These are phyloP conservation scores for Kokia cookei DNA, from an alignment of 441 rosid species.

Conservation along the genomic window DNA sequence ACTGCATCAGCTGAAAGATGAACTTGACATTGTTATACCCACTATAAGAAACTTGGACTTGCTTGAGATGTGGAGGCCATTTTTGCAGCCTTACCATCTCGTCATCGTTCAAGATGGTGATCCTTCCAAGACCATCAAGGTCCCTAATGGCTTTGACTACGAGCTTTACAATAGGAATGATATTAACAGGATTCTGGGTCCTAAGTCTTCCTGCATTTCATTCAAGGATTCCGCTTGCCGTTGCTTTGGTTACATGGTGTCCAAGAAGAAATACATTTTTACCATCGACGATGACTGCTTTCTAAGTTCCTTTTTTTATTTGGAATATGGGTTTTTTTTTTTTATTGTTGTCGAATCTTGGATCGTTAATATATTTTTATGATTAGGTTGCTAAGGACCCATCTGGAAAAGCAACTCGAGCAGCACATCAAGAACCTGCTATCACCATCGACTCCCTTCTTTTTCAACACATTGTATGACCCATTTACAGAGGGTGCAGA, in stretches of 20 bases:
- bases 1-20: constrained; percentile 54
- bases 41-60: constrained; percentile 85
- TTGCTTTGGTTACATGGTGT: constrained; percentile 92
- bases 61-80: constrained; percentile 97
- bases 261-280: constrained; percentile 91
- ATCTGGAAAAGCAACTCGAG: constrained; percentile 72
- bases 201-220: constrained; percentile 90
- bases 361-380: not conserved
- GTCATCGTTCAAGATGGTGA: constrained; percentile 97
- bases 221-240: constrained; percentile 96
- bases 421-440: constrained; percentile 89
- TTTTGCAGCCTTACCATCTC: constrained; percentile 83
- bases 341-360: not conserved
- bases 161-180: constrained; percentile 89
- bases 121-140: constrained; percentile 70
- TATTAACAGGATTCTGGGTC: constrained; percentile 76
- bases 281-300: constrained; percentile 96
- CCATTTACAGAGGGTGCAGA: constrained; percentile 87
- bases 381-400: constrained; percentile 78
- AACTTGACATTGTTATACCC: constrained; percentile 84
- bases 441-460: constrained; percentile 75
- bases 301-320: constrained; percentile 42
- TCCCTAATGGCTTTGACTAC: constrained; percentile 84
- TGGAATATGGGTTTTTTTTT: constrained; percentile 3
- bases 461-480: constrained; percentile 94